Conservation (phyloP, 2,329 filamentous ascomycete species). For the Xylaria sp. region DNA sequence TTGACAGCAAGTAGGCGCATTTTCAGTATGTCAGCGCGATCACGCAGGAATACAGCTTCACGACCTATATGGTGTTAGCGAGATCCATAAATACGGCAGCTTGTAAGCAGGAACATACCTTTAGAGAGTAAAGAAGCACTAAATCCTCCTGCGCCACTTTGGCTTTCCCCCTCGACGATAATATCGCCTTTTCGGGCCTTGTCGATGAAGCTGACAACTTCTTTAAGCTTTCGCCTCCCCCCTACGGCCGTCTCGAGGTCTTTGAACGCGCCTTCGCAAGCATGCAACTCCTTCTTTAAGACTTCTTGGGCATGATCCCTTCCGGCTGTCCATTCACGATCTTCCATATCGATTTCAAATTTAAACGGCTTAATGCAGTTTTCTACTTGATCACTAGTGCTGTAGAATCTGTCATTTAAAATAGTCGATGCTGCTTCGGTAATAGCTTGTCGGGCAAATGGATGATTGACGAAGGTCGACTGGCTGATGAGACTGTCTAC, state of each 20-base stretch:
- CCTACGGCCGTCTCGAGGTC: conserved; percentile 81
- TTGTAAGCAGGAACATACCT: conserved; percentile 64
- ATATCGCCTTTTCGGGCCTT: conserved; percentile 88
- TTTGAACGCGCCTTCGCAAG: conserved; percentile 83
- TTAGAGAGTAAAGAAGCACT: conserved; percentile 84
- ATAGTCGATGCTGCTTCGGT: conserved; percentile 90
- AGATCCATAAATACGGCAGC: not conserved
- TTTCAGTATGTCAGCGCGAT: conserved; percentile 88
- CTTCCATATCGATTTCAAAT: conserved; percentile 95
- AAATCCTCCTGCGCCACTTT: conserved; percentile 91
- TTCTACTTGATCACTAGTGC: conserved; percentile 96
- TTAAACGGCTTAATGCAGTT: conserved; percentile 99
- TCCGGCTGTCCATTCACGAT: conserved; percentile 86
- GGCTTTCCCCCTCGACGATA: conserved; percentile 82
- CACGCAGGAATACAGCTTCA: conserved; percentile 92
- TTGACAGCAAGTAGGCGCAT: conserved; percentile 90
- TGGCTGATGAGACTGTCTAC: conserved; percentile 81
- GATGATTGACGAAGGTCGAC: conserved; percentile 89
- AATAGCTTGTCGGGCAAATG: conserved; percentile 93
- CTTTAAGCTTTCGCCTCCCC: conserved; percentile 83
- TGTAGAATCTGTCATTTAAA: conserved; percentile 93
- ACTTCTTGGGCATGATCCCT: conserved; percentile 83
- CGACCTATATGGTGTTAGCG: conserved; percentile 67
- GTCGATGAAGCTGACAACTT: conserved; percentile 92
- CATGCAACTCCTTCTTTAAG: conserved; percentile 86